These are phyloP conservation scores for Plantago elongata DNA, from an alignment of 257 asterid genomes.

Conservation along the genomic window DNA sequence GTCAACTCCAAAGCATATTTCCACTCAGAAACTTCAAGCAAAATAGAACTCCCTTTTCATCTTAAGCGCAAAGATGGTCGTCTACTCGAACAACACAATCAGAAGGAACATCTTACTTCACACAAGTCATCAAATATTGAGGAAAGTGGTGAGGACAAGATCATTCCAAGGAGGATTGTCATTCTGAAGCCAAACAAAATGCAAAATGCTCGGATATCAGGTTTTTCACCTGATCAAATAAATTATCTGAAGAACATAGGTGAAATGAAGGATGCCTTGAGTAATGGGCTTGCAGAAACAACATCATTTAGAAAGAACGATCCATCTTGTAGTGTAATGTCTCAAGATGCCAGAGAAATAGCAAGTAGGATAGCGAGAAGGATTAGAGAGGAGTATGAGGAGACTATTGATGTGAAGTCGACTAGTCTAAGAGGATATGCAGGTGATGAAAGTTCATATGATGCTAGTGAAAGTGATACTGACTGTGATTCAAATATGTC, in stretches of 20 bases:
- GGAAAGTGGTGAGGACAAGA: slow-evolving; percentile 30
- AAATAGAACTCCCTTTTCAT: slow-evolving; percentile 28
- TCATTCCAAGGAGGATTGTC: slow-evolving; percentile 68
- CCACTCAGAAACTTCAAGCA: slow-evolving; percentile 31
- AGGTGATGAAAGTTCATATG: slow-evolving; percentile 86
- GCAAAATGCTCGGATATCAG: slow-evolving; percentile 30
- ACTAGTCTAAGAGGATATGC: slow-evolving; percentile 60
- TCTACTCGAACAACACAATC: slow-evolving; percentile 49
- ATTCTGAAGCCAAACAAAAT: slow-evolving; percentile 75
- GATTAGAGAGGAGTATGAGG: slow-evolving; percentile 47
- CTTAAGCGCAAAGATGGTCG: slow-evolving; percentile 69
- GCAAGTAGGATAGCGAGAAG: slow-evolving; percentile 61
- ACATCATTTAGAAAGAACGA: slow-evolving; percentile 30
- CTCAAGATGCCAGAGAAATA: slow-evolving; percentile 56
- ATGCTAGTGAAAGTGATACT: slow-evolving; percentile 65
- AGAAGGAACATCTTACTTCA: slow-evolving; percentile 33
- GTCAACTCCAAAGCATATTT: slow-evolving; percentile 43
- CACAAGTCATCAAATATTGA: slow-evolving; percentile 35
- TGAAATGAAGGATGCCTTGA: slow-evolving; percentile 33
- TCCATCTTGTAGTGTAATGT: slow-evolving; percentile 29
- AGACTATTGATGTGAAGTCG: slow-evolving; percentile 32
- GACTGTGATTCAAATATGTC: slow-evolving; percentile 50
- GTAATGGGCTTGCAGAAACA: slow-evolving; percentile 30
- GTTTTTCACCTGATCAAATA: slow-evolving; percentile 37
- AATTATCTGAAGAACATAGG: slow-evolving; percentile 26